These are phyloP conservation scores for Leccinellum albellum DNA, from an alignment of 768 basidiomycete genomes.

Conservation along the genomic window DNA sequence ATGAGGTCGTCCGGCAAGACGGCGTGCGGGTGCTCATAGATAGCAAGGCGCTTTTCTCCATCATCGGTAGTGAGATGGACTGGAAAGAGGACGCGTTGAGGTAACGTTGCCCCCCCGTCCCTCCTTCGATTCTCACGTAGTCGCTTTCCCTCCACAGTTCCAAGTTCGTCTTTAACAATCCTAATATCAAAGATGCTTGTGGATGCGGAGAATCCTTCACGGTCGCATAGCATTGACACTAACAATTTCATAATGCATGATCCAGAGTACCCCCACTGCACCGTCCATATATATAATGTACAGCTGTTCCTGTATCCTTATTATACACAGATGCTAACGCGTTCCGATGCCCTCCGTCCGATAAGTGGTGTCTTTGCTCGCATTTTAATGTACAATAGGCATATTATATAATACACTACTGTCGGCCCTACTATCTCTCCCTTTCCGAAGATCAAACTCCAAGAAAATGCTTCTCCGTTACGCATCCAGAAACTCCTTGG, in stretches of 20 bases:
- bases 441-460: not conserved
- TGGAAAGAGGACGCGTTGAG: conserved; percentile 93
- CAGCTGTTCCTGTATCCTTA: conserved; percentile 29
- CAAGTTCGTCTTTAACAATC: conserved; percentile 83
- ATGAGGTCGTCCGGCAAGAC: conserved; percentile 95
- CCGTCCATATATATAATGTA: not conserved
- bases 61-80: conserved; percentile 99
- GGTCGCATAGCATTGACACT: conserved; percentile 33
- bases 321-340: conserved; percentile 11
- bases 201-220: conserved; percentile 94
- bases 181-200: conserved; percentile 92
- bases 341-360: not conserved
- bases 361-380: conserved; percentile 13
- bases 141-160: conserved; percentile 42
- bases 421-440: conserved; percentile 5
- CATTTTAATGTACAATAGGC: conserved; percentile 7
- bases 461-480: conserved; percentile 12
- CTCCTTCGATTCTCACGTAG: not conserved
- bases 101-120: conserved; percentile 31
- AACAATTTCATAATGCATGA: conserved; percentile 7
- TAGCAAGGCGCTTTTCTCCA: conserved; percentile 93
- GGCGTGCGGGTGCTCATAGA: conserved; percentile 93
- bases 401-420: conserved; percentile 13
- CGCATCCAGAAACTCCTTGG: conserved; percentile 63
- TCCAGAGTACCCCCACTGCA: conserved; percentile 10